Evolutionary conservation across 1,139 yeast species (phyloP), one percentile per base, ranked within the genome.

Genomic region (Suhomyces coccinellae): DNA sequence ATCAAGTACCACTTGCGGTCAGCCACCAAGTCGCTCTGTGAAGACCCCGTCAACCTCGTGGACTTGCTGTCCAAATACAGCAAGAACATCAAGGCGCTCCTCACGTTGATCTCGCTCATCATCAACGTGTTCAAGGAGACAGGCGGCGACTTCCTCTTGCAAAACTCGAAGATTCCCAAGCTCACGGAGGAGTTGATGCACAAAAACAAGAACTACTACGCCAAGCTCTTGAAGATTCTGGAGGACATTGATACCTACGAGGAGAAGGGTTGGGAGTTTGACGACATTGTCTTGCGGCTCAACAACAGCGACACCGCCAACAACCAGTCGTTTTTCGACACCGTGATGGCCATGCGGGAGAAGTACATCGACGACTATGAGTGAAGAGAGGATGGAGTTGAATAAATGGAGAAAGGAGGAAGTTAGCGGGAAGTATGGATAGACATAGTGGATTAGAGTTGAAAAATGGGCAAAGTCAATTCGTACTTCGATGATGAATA

Each of bases 1-100:
- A 63, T 77, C 28, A 67, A 66, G 46, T 79, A 74, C 51, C 84
- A 79, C 47, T 63, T 79, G 24, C 60, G 83, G 30, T 67, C 82
- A 0, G 52, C 63, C 2, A 60, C 73, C 6, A 71, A 75, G 47
- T 59, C 59, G 14, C 58, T 79, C 37, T 69, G 77, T 12, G 57
- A 48, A 1, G 58, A 64, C 16, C 73, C 78, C 2, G 65, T 69
- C 10, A 64, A 71, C 36, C 62, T 71, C 48, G 52, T 59, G n/a
- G 74, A 74, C 22, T 61, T 77, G 33, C 58, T 67, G 12, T 61
- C 60, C 37, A 52, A 55, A 24, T 54, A 65, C 47, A 48, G 56
- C 4, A 38, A 41, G 2, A 49, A 60, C 12, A 54, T 65, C 29
- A 54, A 58, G 37, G 47, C 56, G n/a, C 57, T 76, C 33, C 52